Percentiles rank a stretch among this genome's conserved stretches.
Conservation (phyloP, 192 early-diverging fungal species). For the Gigaspora rosea region DNA sequence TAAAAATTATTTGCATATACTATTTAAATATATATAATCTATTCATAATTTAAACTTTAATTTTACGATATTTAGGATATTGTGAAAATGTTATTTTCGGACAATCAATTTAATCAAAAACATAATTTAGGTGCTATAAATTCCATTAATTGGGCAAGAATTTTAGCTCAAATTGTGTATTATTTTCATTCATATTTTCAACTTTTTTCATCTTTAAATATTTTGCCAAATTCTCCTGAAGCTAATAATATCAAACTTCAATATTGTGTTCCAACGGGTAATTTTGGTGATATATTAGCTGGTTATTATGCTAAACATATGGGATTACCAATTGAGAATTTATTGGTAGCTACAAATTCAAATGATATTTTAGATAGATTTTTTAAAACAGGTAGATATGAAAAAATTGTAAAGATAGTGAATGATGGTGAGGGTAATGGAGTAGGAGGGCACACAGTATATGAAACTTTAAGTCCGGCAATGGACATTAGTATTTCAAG, state of each 20-base stretch:
- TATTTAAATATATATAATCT: conserved; percentile 8
- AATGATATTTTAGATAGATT: conserved; percentile 98
- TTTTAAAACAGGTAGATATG: conserved; percentile 81
- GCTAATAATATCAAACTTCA: conserved; percentile 52
- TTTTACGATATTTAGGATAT: conserved; percentile 62
- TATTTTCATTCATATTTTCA: conserved; percentile 93
- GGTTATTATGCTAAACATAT: conserved; percentile 90
- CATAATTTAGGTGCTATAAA: conserved; percentile 93
- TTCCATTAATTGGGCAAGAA: conserved; percentile 99
- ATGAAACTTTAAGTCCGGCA: conserved; percentile 86
- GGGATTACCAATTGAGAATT: conserved; percentile 83
- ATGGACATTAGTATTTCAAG: conserved; percentile 97
- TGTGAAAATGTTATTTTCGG: conserved; percentile 87
- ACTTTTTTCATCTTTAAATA: conserved; percentile 51
- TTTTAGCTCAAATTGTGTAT: conserved; percentile 93
- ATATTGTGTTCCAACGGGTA: conserved; percentile 94
- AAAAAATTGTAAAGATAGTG: conserved; percentile 61
- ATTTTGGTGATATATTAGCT: conserved; percentile 95
- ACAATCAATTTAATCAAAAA: conserved; percentile 68
- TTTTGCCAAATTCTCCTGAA: conserved; percentile 45
- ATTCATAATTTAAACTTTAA: neutral
- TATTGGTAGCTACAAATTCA: conserved; percentile 93
- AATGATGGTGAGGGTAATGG: conserved; percentile 20
- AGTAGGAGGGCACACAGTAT: conserved; percentile 36
- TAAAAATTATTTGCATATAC: neutral